Evolutionary conservation across 2,329 filamentous ascomycete species (phyloP), one percentile per base, ranked within the genome.

Genomic region (Alternaria solani): DNA sequence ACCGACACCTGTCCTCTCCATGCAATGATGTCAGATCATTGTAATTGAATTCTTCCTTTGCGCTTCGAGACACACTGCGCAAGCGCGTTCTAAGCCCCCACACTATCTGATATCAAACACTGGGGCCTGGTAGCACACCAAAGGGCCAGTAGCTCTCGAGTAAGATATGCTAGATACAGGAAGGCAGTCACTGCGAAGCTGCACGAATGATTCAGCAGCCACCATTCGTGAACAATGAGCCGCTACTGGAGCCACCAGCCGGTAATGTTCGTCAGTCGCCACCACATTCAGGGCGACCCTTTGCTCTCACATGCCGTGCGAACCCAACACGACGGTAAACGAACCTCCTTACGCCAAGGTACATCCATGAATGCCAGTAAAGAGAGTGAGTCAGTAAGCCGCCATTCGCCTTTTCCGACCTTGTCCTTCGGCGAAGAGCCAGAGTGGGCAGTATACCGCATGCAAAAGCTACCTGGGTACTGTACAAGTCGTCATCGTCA

Each of bases 211-310:
- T 34, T 30, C 30, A 38, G 32, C 20, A 49, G 8, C 20, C 46
- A 36, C 46, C 20, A 18, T 36, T 7, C 14, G 26, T 14, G 20
- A 49, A 32, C 16, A 34, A n/a, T 44, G 18, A 34, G 38, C 46
- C 44, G 52, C 23, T 34, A 25, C 41, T 38, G 14, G 39, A 51
- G 51, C 57, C 52, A 56, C 52, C 57, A 51, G 57, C 51, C 20
- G 51, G 57, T 59, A 59, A 12, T 14, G 12, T 46, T 18, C 20
- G 25, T 39, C 16, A 25, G 28, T 55, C 44, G 36, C 53, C 51
- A 48, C 52, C 46, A 56, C 57, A 46, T 44, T 26, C 55, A 59
- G 57, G 57, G 52, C 47, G 42, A 32, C 46, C 57, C 52, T 59
- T 59, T 56, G 57, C 20, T 34, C 38, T 41, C 32, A 59, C 51